Evolutionary conservation across 2,329 filamentous ascomycete species (phyloP), one percentile per base, ranked within the genome.

Genomic region (Polytolypa hystricis): DNA sequence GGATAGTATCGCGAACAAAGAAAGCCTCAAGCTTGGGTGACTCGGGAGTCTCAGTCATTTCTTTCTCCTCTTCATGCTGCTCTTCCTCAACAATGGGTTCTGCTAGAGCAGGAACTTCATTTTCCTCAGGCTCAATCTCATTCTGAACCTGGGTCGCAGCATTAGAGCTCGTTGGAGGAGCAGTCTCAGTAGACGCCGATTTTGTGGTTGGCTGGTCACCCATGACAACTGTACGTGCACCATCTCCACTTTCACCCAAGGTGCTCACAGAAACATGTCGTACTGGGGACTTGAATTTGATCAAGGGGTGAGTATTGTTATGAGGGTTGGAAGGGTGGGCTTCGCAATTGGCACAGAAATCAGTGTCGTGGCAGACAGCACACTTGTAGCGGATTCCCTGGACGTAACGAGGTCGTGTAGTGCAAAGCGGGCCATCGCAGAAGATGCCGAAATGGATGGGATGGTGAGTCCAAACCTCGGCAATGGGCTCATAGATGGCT

Each of bases 321-420:
- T 98, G 91, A 15, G 66, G 68, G 60, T 93, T 89, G 45, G 70
- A 69, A 5, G 91, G 91, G 51, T 78, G 78, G 33, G 89, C 85
- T 65, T 98, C 93, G 64, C 91, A 98, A 54, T 75, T 82, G 54
- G 83, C 84, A 58, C 91, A 98, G 67, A 95, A 94, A 62, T 98
- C 91, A 21, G 81, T 81, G 57, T 98, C 87, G 53, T 93, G 73
- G 68, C 91, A 98, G 39, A 98, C 81, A 35, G 89, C 84, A 56
- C 91, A 98, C 76, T 98, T 98, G 74, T 91, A 98, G 45, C 91
- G 84, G 42, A 81, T 73, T 35, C 91, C 93, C 37, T 72, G 71
- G 51, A 98, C 95, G 66, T 74, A 69, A 53, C 67, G 55, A 12
- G 51, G 43, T 8, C 48, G 38, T 56, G 70, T 56, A 51, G 69